Percentiles rank a stretch among this genome's conserved stretches.
phyloP scores from a whole-genome alignment of 192 early-diverging fungal genomes.

The Backusella australiensis region DNA sequence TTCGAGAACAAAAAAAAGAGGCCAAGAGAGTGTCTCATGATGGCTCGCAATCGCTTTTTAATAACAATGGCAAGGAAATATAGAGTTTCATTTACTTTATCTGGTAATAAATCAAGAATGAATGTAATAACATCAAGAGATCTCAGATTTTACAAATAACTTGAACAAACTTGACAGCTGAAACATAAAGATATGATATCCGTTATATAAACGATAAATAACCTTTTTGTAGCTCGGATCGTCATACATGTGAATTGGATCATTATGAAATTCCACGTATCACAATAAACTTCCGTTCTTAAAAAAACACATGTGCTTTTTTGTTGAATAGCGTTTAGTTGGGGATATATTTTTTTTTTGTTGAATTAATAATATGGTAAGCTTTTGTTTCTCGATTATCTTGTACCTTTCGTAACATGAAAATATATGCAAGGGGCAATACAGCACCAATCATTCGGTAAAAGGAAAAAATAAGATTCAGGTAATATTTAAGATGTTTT shows the following conservation, averaged over 20 bases:
- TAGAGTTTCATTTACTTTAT: too few relatives aligned
- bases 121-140: background rate
- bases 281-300: background rate
- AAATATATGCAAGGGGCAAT: background rate
- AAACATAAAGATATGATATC: background rate
- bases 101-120: too few relatives aligned
- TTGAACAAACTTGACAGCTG: background rate
- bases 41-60: background rate
- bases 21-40: slow-evolving; percentile 76
- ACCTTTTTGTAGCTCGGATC: background rate
- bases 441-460: too few relatives aligned
- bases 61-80: background rate
- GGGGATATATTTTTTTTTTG: background rate
- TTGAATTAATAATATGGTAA: background rate
- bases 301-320: background rate
- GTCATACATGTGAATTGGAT: background rate
- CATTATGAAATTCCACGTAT: background rate
- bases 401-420: background rate
- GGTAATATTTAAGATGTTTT: background rate
- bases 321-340: too few relatives aligned
- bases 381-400: background rate
- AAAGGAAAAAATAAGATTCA: background rate
- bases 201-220: background rate
- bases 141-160: background rate
- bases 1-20: background rate